Base-by-base conservation (phyloP, 345 rosid species). In the Hibiscus mutabilis region DNA sequence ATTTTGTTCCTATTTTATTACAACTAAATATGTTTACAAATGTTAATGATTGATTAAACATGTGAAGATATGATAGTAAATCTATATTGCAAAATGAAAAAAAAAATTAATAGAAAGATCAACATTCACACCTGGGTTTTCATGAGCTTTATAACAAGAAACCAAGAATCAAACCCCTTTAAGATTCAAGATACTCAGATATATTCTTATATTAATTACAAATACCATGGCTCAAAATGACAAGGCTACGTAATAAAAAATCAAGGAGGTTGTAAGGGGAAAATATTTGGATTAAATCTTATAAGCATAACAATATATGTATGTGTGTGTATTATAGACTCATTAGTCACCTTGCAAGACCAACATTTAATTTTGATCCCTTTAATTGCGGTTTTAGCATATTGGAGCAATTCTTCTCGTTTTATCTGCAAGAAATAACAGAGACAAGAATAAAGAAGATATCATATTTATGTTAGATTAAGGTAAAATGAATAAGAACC, bases 371-470 rank as follows among this genome's bases (percentile, higher is more conserved):
- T 55, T 84, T 91, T 94, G 58, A 94, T 77, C 82, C 97, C 98
- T 68, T 89, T 69, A 74, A 94, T 91, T 69, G 98, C 96, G 79
- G 75, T 78, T 83, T 90, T 91, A 29, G 97, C 98, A 83, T 87
- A 88, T 71, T 85, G 89, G 74, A 94, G 96, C 56, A 94, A 77
- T 67, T 94, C 98, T 83, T 90, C 96, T 40, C 95, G 86, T 82
- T 91, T 94, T 59, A 86, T 79, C 97, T 91, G 79, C 62, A 74
- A 69, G 71, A 55, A 49, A 25, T 42, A 72, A 42, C 47, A 71
- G 25, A 67, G 61, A 62, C 19, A 29, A 72, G 42, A 72, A 27
- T 31, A 27, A n/a, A 18, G 60, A 24, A 60, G 47, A 60, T 49
- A 29, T 6, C 35, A 27, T 44, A 25, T 33, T 4, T 55, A 60